These are phyloP conservation scores for Malus orientalis DNA, from an alignment of 306 rosid genomes.

Conservation along the genomic window DNA sequence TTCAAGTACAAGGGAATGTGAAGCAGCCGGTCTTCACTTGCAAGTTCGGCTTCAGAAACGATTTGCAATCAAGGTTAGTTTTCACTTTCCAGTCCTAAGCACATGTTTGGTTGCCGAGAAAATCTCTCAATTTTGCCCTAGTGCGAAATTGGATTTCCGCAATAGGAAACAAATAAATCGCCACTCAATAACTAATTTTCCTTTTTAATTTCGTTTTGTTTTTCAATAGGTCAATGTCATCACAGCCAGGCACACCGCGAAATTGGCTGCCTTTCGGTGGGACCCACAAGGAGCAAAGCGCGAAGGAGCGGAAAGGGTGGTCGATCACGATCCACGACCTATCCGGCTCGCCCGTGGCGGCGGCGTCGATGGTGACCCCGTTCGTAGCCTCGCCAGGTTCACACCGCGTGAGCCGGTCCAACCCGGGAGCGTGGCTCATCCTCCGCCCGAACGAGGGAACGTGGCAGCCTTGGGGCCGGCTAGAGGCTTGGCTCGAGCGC, in stretches of 20 bases:
- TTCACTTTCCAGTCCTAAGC: neutral
- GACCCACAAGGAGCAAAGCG: constrained; percentile 19
- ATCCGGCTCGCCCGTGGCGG: constrained; percentile 43
- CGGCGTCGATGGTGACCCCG: constrained; percentile 47
- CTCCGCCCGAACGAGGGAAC: constrained; percentile 37
- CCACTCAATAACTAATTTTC: neutral
- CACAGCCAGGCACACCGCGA: constrained; percentile 18
- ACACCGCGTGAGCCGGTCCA: constrained; percentile 40
- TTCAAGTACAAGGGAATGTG: constrained; percentile 55
- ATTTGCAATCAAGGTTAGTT: constrained; percentile 28
- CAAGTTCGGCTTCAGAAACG: constrained; percentile 40
- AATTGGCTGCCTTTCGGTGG: constrained; percentile 27
- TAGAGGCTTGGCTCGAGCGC: constrained; percentile 42
- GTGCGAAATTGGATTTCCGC: neutral
- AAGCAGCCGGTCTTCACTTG: constrained; percentile 40
- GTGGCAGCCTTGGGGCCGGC: constrained; percentile 51
- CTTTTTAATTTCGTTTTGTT: neutral
- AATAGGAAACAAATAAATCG: neutral
- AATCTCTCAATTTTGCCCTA: neutral
- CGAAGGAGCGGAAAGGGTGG: constrained; percentile 46
- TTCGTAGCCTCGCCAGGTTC: constrained; percentile 40
- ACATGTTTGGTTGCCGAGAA: constrained; percentile 11
- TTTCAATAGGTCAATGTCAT: constrained; percentile 22
- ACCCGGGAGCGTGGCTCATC: constrained; percentile 50
- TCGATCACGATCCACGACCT: constrained; percentile 45